Evolutionary conservation across 1,284 basidiomycete genomes (phyloP).

Genomic region (Bjerkandera adusta): DNA sequence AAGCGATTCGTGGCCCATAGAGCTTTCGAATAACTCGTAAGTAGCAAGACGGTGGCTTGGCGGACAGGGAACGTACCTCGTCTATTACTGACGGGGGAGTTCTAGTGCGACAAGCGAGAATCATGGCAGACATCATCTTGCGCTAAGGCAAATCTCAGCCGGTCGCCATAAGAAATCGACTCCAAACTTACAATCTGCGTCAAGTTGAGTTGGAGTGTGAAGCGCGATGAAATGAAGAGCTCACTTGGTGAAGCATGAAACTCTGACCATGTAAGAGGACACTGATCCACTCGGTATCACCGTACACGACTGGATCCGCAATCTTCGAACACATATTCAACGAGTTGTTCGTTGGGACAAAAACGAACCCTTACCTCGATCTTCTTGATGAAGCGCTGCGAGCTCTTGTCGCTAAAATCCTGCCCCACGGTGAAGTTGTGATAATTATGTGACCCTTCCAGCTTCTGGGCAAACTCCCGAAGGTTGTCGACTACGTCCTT

Average conservation of each 20-base stretch:
- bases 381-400: constrained; percentile 82
- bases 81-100: constrained; percentile 75
- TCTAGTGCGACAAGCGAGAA: constrained; percentile 75
- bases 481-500: constrained; percentile 55
- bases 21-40: too few species aligned
- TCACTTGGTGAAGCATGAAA: constrained; percentile 98
- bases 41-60: neutral
- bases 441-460: constrained; percentile 89
- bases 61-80: constrained; percentile 44
- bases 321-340: constrained; percentile 42
- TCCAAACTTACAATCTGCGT: constrained; percentile 27
- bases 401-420: constrained; percentile 80
- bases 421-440: constrained; percentile 96
- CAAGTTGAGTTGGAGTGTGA: constrained; percentile 1
- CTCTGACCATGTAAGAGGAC: constrained; percentile 95
- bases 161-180: too few species aligned
- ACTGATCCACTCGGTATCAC: constrained; percentile 93
- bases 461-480: constrained; percentile 58
- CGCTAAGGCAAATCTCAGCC: constrained; percentile 55
- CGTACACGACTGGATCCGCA: constrained; percentile 78
- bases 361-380: constrained; percentile 63
- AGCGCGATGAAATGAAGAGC: constrained; percentile 17
- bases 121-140: constrained; percentile 93
- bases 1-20: constrained; percentile 74
- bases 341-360: neutral